Conservation (phyloP, 345 rosid genomes). For the Toxicodendron radicans region DNA sequence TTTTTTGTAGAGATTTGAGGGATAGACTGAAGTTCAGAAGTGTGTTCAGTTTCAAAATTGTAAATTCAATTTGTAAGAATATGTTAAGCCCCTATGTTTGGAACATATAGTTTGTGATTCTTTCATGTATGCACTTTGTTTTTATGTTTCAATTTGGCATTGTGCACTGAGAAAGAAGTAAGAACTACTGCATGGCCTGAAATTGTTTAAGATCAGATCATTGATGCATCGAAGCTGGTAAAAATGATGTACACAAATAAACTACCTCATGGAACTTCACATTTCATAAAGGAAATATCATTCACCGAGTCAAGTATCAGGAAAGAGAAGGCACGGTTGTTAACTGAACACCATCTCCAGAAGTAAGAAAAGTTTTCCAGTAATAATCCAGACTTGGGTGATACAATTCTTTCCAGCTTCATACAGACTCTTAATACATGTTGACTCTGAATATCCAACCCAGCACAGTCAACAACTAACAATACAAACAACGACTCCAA, state of each 20-base stretch:
- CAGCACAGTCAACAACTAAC: neutral
- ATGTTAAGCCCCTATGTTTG: conserved; percentile 1
- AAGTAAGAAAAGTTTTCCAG: neutral
- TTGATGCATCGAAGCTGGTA: too few relatives aligned
- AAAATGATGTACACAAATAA: too few relatives aligned
- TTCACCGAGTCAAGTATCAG: neutral
- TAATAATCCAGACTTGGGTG: neutral
- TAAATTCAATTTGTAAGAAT: conserved; percentile 19
- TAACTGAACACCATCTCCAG: neutral
- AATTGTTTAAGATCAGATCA: too few relatives aligned
- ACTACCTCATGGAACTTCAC: too few relatives aligned
- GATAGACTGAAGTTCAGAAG: neutral
- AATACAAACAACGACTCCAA: conserved; percentile 11
- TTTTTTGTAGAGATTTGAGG: neutral
- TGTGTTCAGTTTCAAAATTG: conserved; percentile 14
- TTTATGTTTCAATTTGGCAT: too few relatives aligned
- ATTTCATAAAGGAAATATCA: neutral
- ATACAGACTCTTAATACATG: neutral
- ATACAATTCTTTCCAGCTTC: neutral
- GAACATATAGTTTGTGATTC: neutral
- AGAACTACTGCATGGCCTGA: too few relatives aligned
- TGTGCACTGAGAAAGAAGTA: too few relatives aligned
- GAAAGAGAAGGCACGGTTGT: neutral
- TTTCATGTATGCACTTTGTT: neutral
- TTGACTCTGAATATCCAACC: conserved; percentile 6